Conservation (phyloP, 2,329 filamentous ascomycete species). For the Fonsecaea nubica region DNA sequence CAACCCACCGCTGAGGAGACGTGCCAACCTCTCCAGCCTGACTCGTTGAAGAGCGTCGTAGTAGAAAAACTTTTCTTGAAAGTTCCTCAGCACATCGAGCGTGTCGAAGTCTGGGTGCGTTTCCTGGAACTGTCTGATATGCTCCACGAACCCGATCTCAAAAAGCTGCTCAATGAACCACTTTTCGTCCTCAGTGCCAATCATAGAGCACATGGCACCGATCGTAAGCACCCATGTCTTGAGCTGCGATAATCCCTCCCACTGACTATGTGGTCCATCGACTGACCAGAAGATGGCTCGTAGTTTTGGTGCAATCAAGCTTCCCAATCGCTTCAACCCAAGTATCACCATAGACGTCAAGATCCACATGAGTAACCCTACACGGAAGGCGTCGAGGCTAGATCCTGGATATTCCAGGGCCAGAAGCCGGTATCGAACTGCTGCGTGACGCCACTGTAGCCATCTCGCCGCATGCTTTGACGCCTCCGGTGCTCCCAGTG, state of each 20-base stretch:
- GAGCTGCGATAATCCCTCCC: constrained; percentile 26
- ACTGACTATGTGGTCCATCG: constrained; percentile 20
- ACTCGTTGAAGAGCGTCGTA: constrained; percentile 32
- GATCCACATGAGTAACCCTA: constrained; percentile 34
- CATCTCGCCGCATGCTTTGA: constrained; percentile 36
- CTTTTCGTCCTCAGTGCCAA: constrained; percentile 29
- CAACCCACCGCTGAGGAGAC: constrained; percentile 16
- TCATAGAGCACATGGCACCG: constrained; percentile 32
- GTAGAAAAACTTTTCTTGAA: constrained; percentile 38
- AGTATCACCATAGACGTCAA: constrained; percentile 35
- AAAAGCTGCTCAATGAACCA: constrained; percentile 35
- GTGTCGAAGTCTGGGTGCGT: constrained; percentile 25
- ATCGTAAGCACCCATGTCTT: constrained; percentile 36
- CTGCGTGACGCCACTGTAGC: constrained; percentile 36
- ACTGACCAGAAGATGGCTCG: constrained; percentile 21
- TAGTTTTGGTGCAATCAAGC: constrained; percentile 35
- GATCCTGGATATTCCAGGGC: constrained; percentile 24
- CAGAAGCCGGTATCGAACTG: constrained; percentile 32
- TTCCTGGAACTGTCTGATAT: constrained; percentile 24
- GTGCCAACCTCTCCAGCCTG: constrained; percentile 30
- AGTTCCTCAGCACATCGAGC: constrained; percentile 28
- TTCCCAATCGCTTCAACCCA: constrained; percentile 31
- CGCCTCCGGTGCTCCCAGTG: constrained; percentile 21
- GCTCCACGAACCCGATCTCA: constrained; percentile 27
- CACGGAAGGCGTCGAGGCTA: constrained; percentile 31